Conservation (phyloP, 768 basidiomycete genomes). For the Favolaschia claudopus region DNA sequence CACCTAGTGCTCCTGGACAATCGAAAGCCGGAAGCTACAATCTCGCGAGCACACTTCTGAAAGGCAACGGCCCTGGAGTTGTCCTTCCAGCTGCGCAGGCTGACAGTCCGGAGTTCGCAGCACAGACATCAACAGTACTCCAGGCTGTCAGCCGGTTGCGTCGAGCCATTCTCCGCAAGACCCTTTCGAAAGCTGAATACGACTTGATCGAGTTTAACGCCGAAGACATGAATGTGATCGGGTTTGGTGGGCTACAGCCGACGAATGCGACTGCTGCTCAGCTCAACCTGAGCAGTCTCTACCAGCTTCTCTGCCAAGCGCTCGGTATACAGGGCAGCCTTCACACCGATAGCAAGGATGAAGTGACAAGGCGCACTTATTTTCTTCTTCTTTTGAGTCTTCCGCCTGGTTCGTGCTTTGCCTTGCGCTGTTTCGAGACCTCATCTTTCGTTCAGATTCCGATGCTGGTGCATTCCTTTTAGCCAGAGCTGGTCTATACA, state of each 20-base stretch:
- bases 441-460: not conserved
- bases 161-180: not conserved
- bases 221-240: constrained; percentile 1
- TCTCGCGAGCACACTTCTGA: not conserved
- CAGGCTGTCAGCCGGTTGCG: not conserved
- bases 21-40: not conserved
- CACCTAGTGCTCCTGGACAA: not conserved
- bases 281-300: not conserved
- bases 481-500: not conserved
- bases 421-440: too few species aligned
- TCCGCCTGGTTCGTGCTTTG: not conserved
- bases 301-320: not conserved
- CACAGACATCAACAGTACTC: not conserved
- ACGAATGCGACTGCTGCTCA: not conserved
- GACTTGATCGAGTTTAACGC: not conserved
- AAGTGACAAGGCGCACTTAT: not conserved
- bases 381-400: not conserved
- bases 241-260: not conserved
- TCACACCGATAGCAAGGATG: not conserved
- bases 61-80: not conserved
- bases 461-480: not conserved
- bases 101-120: not conserved
- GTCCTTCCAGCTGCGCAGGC: not conserved
- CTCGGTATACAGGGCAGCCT: not conserved
- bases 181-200: not conserved